These are phyloP conservation scores for Domatiomyces catenatus DNA, from an alignment of 2,329 filamentous ascomycete species.

Conservation along the genomic window DNA sequence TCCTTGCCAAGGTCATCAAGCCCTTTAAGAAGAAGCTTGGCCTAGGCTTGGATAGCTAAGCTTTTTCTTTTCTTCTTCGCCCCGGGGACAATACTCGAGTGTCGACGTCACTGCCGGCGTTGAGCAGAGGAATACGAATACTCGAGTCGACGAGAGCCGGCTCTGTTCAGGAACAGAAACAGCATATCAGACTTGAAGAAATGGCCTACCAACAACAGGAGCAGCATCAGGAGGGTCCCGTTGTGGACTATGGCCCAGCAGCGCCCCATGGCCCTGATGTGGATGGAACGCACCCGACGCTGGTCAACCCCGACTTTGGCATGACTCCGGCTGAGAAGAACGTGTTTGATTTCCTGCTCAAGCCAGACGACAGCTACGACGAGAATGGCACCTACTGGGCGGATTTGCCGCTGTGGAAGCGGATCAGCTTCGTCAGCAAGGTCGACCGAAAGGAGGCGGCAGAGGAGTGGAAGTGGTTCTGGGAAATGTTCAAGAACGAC, in stretches of 20 bases:
- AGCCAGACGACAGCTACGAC: conserved; percentile 78
- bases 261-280: conserved; percentile 35
- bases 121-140: too few relatives aligned
- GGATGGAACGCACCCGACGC: conserved; percentile 28
- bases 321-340: conserved; percentile 45
- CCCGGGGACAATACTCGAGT: not conserved
- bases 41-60: not conserved
- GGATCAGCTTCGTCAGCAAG: conserved; percentile 57
- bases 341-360: conserved; percentile 64
- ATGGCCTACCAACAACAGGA: not conserved
- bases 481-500: conserved; percentile 70
- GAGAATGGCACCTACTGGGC: conserved; percentile 81
- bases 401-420: conserved; percentile 57
- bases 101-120: not conserved
- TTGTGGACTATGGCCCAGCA: conserved; percentile 12
- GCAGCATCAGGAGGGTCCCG: not conserved
- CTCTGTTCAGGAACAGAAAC: not conserved
- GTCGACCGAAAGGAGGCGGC: conserved; percentile 57
- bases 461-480: conserved; percentile 51
- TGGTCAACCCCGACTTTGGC: conserved; percentile 23
- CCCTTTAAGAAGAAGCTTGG: not conserved
- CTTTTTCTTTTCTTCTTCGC: not conserved
- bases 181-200: too few relatives aligned
- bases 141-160: too few relatives aligned
- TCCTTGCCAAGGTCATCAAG: not conserved